Evolutionary conservation across 2,329 filamentous ascomycete genomes (phyloP), one percentile per base, ranked within the genome.

Genomic region (Coniella lustricola): DNA sequence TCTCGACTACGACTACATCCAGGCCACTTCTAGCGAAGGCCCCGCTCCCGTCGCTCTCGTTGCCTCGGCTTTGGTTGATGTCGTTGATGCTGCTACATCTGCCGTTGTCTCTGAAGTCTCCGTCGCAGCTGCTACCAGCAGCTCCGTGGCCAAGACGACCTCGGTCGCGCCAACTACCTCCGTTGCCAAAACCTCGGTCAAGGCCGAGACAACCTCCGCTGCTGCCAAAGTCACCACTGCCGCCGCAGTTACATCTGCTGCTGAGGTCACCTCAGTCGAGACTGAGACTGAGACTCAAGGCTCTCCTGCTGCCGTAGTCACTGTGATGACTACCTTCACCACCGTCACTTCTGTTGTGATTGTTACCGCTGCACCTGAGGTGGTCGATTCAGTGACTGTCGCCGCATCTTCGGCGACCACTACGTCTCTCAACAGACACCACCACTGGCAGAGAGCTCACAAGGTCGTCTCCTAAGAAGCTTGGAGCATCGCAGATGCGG

Each of bases 1-100:
- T 12, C 20, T 51, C 20, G 35, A 48, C 31, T 39, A 32, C 16
- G 44, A 39, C 9, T 51, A 51, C 16, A 31, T 21, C 13, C 25
- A 48, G 29, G 44, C 49, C 34, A 48, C 31, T 7, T 42, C 38
- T 13, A 29, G 40, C 4, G 16, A 43, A 9, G 13, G 22, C 5
- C 49, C 49, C 12, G 44, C 49, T 10, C 35, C 33, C 12, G 29
- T 48, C 37, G 34, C 22, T 3, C n/a, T 7, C 7, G 14, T 48
- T 13, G 39, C 39, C 17, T 35, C 39, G 5, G 41, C 41, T 0
- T 36, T 46, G 17, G 44, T 29, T n/a, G 44, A 10, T 31, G 25
- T 35, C 3, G 12, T 20, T 3, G 18, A 17, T 16, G n/a, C 13
- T 14, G 17, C 16, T 3, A 9, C 21, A 21, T 32, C 25, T 12